phyloP scores from a whole-genome alignment of 2,329 filamentous ascomycete species.

The Arthrobotrys musiformis region DNA sequence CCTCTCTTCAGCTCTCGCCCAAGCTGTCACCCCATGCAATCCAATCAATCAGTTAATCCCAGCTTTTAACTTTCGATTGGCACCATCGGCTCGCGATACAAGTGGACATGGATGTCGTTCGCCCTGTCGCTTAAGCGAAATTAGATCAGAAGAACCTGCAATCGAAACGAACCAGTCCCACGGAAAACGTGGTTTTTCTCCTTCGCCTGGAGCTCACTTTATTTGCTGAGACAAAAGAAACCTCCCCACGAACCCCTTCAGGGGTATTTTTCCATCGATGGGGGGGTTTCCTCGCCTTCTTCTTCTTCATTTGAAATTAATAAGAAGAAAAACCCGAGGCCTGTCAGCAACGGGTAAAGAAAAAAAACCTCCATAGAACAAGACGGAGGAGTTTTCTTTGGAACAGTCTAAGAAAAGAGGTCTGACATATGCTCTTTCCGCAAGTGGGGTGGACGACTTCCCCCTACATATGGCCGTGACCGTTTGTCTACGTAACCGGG shows the following conservation, averaged over 20 bases:
- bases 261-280: conserved; percentile 16
- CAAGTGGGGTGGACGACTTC: background rate
- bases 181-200: conserved; percentile 54
- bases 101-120: conserved; percentile 21
- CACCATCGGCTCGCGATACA: conserved; percentile 52
- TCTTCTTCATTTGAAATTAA: conserved; percentile 32
- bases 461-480: background rate
- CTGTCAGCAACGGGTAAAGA: conserved; percentile 2
- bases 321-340: background rate
- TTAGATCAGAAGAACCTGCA: conserved; percentile 42
- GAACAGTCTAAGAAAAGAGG: background rate
- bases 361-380: background rate
- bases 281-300: conserved; percentile 10
- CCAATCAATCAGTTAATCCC: conserved; percentile 20
- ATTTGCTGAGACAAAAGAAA: conserved; percentile 24
- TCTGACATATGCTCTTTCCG: conserved; percentile 13
- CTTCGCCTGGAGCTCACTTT: conserved; percentile 54
- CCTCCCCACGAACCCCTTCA: conserved; percentile 29
- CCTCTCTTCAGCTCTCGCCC: conserved; percentile 48
- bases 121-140: conserved; percentile 52
- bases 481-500: conserved; percentile 4
- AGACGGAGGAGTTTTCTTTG: background rate
- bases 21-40: conserved; percentile 42
- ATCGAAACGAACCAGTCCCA: conserved; percentile 55
- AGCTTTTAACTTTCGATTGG: conserved; percentile 31